Conservation (phyloP, 2,329 filamentous ascomycete genomes). For the Aschersonia sp. region DNA sequence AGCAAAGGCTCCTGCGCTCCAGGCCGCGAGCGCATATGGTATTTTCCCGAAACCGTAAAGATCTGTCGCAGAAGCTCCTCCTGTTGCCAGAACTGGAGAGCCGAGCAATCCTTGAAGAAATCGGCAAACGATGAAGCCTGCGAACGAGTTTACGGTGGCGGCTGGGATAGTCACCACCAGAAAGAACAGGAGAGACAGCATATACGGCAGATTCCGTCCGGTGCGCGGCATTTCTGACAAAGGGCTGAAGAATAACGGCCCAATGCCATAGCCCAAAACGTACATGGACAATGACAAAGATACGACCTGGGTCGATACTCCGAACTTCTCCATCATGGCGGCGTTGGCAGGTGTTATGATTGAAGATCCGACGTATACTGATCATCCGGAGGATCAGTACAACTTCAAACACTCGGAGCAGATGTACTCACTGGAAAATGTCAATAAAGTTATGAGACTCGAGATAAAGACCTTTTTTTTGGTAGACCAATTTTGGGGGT, state of each 20-base stretch:
- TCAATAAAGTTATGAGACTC: conserved; percentile 30
- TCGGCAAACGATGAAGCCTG: conserved; percentile 22
- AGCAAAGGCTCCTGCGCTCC: background rate
- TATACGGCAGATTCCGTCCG: conserved; percentile 43
- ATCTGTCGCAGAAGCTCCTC: background rate
- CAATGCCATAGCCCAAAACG: conserved; percentile 26
- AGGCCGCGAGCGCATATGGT: conserved; percentile 1
- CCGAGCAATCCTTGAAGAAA: conserved; percentile 17
- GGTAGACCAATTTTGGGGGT: conserved; percentile 34
- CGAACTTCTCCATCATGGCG: conserved; percentile 26
- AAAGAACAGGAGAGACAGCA: conserved; percentile 42
- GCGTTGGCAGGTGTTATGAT: no score
- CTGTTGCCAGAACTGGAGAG: background rate
- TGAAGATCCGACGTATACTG: no score
- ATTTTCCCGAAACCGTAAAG: background rate
- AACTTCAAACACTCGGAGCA: no score
- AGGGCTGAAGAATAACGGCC: conserved; percentile 41
- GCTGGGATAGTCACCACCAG: conserved; percentile 38
- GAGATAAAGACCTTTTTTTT: conserved; percentile 20
- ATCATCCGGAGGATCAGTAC: no score
- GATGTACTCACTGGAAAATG: conserved; percentile 7
- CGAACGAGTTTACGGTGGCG: conserved; percentile 37
- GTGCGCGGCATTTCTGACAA: conserved; percentile 42
- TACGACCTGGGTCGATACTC: conserved; percentile 29
- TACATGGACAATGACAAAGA: conserved; percentile 41